These are phyloP conservation scores for Umbelopsis isabellina DNA, from an alignment of 192 early-diverging fungal genomes.

Conservation along the genomic window DNA sequence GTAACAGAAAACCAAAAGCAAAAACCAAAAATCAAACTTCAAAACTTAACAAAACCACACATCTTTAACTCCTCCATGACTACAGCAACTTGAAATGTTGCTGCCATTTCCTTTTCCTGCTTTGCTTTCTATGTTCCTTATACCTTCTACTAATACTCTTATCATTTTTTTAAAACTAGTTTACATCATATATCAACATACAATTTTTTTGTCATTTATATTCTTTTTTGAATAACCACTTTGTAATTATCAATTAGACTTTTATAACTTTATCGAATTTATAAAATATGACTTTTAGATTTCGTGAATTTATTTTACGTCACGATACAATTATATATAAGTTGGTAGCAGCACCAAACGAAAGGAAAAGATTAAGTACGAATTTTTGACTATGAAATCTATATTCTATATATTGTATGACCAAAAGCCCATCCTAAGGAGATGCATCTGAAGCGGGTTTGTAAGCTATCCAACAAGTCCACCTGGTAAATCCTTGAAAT, in stretches of 20 bases:
- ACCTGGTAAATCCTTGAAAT: conserved; percentile 30
- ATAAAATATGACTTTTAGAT: too few species aligned
- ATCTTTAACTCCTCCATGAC: background rate
- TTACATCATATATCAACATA: background rate
- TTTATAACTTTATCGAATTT: too few species aligned
- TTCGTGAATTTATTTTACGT: too few species aligned
- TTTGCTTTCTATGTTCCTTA: conserved; percentile 1
- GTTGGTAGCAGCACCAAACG: too few species aligned
- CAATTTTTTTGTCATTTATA: too few species aligned
- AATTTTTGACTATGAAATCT: too few species aligned
- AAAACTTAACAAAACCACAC: background rate
- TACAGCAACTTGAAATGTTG: background rate
- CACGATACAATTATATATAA: too few species aligned
- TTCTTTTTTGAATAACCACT: too few species aligned
- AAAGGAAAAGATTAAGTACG: too few species aligned
- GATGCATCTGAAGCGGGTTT: background rate
- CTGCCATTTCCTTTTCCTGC: background rate
- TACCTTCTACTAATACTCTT: conserved; percentile 18
- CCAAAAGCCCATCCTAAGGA: too few species aligned
- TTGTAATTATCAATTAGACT: too few species aligned
- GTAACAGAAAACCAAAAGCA: background rate
- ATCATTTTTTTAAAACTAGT: background rate
- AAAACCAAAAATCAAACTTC: background rate
- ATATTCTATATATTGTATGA: too few species aligned
- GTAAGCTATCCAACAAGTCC: conserved; percentile 33